Percentiles rank a stretch among this genome's conserved stretches.
Evolutionary conservation across 768 basidiomycete genomes (phyloP).

Genomic region (Hygrophoropsis aurantiaca): DNA sequence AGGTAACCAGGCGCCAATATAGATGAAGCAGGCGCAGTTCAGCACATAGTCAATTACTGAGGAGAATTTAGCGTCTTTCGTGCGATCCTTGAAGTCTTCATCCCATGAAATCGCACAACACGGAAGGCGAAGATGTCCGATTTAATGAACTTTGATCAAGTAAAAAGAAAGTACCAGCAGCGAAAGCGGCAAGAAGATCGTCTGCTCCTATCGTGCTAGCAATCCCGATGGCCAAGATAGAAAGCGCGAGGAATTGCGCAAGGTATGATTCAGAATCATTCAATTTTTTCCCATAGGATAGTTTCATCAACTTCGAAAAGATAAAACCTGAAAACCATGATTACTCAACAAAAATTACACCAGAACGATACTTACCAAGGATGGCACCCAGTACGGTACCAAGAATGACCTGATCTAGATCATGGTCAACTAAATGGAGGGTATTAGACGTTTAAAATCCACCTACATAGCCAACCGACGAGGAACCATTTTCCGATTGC

Average conservation of each 20-base stretch:
- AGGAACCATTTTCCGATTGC: slow-evolving; percentile 87
- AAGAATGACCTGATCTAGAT: slow-evolving; percentile 74
- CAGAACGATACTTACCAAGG: slow-evolving; percentile 32
- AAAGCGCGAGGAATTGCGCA: slow-evolving; percentile 76
- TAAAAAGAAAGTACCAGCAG: slow-evolving; percentile 52
- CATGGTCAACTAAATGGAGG: background rate
- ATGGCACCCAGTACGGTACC: slow-evolving; percentile 70
- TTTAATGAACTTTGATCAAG: background rate
- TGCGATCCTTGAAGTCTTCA: slow-evolving; percentile 75
- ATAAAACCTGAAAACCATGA: slow-evolving; percentile 44
- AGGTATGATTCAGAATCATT: slow-evolving; percentile 86
- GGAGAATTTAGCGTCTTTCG: slow-evolving; percentile 83
- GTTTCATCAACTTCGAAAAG: slow-evolving; percentile 74
- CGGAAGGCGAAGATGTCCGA: slow-evolving; percentile 27
- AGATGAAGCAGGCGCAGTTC: slow-evolving; percentile 79
- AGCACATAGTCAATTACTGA: slow-evolving; percentile 88
- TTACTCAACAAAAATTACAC: too few relatives aligned
- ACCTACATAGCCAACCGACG: slow-evolving; percentile 78
- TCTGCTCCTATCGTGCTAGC: slow-evolving; percentile 81
- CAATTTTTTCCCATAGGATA: slow-evolving; percentile 59
- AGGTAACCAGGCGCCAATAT: slow-evolving; percentile 86
- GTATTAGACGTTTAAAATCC: slow-evolving; percentile 1
- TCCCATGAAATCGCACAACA: slow-evolving; percentile 94
- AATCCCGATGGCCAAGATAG: slow-evolving; percentile 74
- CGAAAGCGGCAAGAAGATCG: slow-evolving; percentile 88